Evolutionary conservation across 2,329 filamentous ascomycete species (phyloP), one percentile per base, ranked within the genome.

Genomic region (Claviceps monticola): DNA sequence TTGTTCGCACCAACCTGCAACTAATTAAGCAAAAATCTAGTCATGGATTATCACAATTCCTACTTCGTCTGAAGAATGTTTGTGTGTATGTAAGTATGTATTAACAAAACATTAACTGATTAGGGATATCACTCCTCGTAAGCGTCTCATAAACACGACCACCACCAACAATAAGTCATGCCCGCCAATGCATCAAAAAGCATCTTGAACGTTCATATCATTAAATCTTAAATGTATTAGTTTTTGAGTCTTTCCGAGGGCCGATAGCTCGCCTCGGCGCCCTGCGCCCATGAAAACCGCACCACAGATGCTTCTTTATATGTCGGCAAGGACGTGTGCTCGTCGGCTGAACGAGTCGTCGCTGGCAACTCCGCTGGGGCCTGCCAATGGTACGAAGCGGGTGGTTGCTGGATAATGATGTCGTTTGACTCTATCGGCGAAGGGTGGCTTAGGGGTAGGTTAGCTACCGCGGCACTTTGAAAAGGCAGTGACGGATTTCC

Each of bases 321-420:
- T 3, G 37, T 55, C 1, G 69, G 69, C n/a, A 67, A 57, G 14
- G 64, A 64, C 19, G 65, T 66, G 43, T 63, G 60, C 1, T 59
- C 4, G 9, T 41, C 5, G 5, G 23, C 62, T 1, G 61, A 64
- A 4, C 64, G 61, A 1, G 53, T 48, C 7, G 61, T 64, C 8
- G 51, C 43, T 8, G 51, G 51, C 26, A 55, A 48, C 39, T 56
- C 55, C 7, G 48, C 46, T 1, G 48, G 48, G 4, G 7, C 5
- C 17, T 51, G 51, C 51, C 48, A 48, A 19, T 44, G 26, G 23
- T 51, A 43, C 17, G 42, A 51, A 9, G 49, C 49, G 6, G n/a
- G 16, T 6, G 49, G 49, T 34, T n/a, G 49, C 44, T 47, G 49
- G 8, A 50, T 2, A 21, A 44, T 19, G 21, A 38, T 34, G 13